Percentiles rank a stretch among this genome's conserved stretches.
Conservation (phyloP, 345 rosid genomes). For the Sisymbrium irio region DNA sequence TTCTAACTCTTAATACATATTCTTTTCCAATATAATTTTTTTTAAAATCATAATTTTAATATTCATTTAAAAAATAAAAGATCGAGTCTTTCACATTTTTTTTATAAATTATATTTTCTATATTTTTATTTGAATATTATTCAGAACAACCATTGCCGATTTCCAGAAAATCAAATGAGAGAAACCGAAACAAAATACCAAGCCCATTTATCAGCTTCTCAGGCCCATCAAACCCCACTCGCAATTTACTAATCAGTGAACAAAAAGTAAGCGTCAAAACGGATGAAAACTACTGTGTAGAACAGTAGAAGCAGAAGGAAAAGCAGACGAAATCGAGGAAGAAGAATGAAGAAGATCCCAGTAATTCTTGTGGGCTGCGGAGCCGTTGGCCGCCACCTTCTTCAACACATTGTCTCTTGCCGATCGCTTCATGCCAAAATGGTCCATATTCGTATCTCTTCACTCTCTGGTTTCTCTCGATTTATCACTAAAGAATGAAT, state of each 20-base stretch:
- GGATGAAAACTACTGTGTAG: neutral
- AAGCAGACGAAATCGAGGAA: neutral
- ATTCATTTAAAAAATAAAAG: too few relatives aligned
- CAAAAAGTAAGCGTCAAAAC: neutral
- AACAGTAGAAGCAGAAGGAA: neutral
- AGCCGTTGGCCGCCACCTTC: slow-evolving; percentile 88
- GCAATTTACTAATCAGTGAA: neutral
- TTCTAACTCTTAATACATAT: too few relatives aligned
- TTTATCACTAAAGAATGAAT: neutral
- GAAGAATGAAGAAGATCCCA: slow-evolving; percentile 59
- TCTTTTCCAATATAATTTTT: too few relatives aligned
- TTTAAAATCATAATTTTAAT: too few relatives aligned
- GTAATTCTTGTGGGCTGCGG: slow-evolving; percentile 79
- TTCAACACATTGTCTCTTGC: slow-evolving; percentile 78
- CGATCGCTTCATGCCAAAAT: slow-evolving; percentile 72
- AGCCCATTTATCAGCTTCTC: too few relatives aligned
- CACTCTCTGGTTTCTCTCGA: neutral
- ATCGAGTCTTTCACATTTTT: too few relatives aligned
- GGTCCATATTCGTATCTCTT: slow-evolving; percentile 35
- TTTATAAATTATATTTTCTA: too few relatives aligned
- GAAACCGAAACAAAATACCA: too few relatives aligned
- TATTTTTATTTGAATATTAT: too few relatives aligned
- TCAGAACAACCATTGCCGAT: too few relatives aligned
- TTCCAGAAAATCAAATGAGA: too few relatives aligned
- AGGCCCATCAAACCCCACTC: too few relatives aligned